A percentile compares a stretch with the other conserved stretches of the same genome.
Evolutionary conservation across 177 flowering plant genomes (phyloP).

Genomic region (Vitis hybrid): DNA sequence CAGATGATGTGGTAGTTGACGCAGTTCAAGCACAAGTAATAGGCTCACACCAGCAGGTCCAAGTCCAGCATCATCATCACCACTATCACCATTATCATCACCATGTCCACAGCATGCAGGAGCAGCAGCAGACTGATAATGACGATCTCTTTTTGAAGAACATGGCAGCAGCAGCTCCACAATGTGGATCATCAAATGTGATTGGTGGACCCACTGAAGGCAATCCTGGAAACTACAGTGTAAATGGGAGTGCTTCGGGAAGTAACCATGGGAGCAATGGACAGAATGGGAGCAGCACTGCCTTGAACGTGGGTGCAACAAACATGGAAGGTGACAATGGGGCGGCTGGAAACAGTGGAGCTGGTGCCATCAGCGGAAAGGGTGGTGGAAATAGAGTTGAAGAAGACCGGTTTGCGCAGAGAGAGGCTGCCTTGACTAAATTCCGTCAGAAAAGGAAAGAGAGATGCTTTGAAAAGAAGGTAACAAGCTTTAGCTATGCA

Average conservation of each 20-base stretch:
- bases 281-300: slow-evolving; percentile 24
- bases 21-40: slow-evolving; percentile 10
- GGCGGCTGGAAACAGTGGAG: slow-evolving; percentile 18
- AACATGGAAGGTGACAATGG: slow-evolving; percentile 27
- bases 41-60: slow-evolving; percentile 19
- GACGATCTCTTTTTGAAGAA: slow-evolving; percentile 21
- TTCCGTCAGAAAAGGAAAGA: slow-evolving; percentile 48
- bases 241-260: slow-evolving; percentile 33
- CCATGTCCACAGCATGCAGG: slow-evolving; percentile 16
- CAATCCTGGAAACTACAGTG: slow-evolving; percentile 25
- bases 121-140: slow-evolving; percentile 14
- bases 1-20: slow-evolving; percentile 7
- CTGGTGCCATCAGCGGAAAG: slow-evolving; percentile 10
- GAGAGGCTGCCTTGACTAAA: slow-evolving; percentile 40
- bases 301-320: slow-evolving; percentile 15
- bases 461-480: slow-evolving; percentile 42
- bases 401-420: slow-evolving; percentile 25
- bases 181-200: slow-evolving; percentile 32
- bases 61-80: slow-evolving; percentile 26
- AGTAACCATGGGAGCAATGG: slow-evolving; percentile 37
- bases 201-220: slow-evolving; percentile 17
- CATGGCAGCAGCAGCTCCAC: slow-evolving; percentile 22
- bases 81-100: slow-evolving; percentile 23
- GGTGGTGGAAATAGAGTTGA: slow-evolving; percentile 19
- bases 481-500: slow-evolving; percentile 7